Evolutionary conservation across 192 early-diverging fungal species (phyloP).

Genomic region (Coemansia sp.): DNA sequence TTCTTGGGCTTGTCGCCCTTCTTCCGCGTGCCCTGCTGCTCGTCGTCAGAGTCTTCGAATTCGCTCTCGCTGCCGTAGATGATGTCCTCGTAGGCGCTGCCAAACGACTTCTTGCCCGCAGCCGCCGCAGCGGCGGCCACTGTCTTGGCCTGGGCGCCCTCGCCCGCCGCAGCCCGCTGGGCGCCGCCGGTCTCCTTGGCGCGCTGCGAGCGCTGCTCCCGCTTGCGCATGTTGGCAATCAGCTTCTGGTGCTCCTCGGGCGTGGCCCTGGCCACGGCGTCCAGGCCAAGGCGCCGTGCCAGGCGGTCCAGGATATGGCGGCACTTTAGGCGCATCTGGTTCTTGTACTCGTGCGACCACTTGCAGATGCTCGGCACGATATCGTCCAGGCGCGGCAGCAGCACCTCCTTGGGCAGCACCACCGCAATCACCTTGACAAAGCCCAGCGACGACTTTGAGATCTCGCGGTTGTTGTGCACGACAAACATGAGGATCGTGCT

Average conservation of each 20-base stretch:
- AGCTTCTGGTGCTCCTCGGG: conserved; percentile 89
- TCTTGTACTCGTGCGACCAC: conserved; percentile 84
- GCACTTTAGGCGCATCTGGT: conserved; percentile 87
- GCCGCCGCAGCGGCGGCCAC: conserved; percentile 32
- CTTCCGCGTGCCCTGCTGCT: conserved; percentile 46
- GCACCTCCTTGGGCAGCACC: conserved; percentile 64
- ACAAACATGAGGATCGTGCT: conserved; percentile 80
- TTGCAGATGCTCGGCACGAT: conserved; percentile 75
- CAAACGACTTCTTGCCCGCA: conserved; percentile 61
- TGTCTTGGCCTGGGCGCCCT: conserved; percentile 46
- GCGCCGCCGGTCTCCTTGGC: conserved; percentile 39
- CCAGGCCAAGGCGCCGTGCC: conserved; percentile 75
- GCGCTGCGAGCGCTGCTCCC: conserved; percentile 80
- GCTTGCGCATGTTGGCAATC: conserved; percentile 89
- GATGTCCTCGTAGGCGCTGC: conserved; percentile 81
- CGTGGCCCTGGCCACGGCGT: conserved; percentile 72
- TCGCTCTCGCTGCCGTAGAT: conserved; percentile 94
- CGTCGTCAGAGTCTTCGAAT: conserved; percentile 73
- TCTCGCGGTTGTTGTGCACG: conserved; percentile 78
- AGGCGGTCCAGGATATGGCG: conserved; percentile 92
- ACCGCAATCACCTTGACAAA: conserved; percentile 93
- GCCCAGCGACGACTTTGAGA: conserved; percentile 86
- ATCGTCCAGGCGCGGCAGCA: conserved; percentile 68
- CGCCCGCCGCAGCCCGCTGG: conserved; percentile 18
- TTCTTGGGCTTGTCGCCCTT: conserved; percentile 30